Percentiles rank a stretch among this genome's conserved stretches.
Evolutionary conservation across 129 eudicot genomes (phyloP).

Genomic region (Mikania micrantha): DNA sequence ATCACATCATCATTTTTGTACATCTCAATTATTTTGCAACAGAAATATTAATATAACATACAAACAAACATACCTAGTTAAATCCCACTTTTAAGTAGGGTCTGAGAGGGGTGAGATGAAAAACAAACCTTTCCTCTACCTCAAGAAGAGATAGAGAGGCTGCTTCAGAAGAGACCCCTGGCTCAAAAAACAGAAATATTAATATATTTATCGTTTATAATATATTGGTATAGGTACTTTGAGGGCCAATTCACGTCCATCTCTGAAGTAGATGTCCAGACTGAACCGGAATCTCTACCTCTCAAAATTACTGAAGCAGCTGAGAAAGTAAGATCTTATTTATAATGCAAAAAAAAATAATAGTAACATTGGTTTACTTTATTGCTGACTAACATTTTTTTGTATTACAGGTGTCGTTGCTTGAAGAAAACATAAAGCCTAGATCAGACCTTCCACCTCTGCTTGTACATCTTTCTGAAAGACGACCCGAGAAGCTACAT

Average conservation of each 20-base stretch:
- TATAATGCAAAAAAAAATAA: no score
- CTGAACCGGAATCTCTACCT: constrained; percentile 36
- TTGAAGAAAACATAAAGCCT: constrained; percentile 84
- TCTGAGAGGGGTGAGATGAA: no score
- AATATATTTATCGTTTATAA: constrained; percentile 1
- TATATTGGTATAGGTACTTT: constrained; percentile 59
- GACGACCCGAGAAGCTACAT: constrained; percentile 85
- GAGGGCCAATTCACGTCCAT: constrained; percentile 82
- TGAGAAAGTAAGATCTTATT: constrained; percentile 47
- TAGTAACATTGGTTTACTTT: background rate
- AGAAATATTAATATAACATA: background rate
- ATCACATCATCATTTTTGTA: background rate
- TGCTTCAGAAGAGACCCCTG: no score
- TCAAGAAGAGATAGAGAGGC: no score
- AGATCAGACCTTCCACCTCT: constrained; percentile 81
- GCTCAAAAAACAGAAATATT: background rate
- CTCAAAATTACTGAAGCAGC: constrained; percentile 66
- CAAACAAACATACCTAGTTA: no score
- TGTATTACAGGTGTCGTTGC: constrained; percentile 67
- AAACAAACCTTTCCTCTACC: no score
- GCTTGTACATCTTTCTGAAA: constrained; percentile 77
- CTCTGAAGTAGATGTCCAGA: constrained; percentile 64
- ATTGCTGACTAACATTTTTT: background rate
- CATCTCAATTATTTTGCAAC: background rate
- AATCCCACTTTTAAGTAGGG: no score